Evolutionary conservation across 306 rosid genomes (phyloP).

Genomic region (Calophaca sinica): DNA sequence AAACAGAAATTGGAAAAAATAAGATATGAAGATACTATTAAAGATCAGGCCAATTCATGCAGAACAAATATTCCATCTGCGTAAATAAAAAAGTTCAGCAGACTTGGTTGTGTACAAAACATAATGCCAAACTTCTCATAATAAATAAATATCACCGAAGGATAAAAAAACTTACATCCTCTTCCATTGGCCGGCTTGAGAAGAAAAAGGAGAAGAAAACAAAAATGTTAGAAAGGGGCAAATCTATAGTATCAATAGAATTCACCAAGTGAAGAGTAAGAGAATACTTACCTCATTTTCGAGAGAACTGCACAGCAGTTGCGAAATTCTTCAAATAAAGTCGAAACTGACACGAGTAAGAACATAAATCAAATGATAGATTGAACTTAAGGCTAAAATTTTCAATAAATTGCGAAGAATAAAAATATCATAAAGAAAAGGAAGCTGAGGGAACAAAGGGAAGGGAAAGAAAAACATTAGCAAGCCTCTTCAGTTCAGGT

Average conservation of each 20-base stretch:
- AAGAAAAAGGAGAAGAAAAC: not conserved
- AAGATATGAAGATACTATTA: too few relatives aligned
- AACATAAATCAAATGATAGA: not conserved
- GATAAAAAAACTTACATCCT: constrained; percentile 71
- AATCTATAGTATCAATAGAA: not conserved
- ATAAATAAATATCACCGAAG: not conserved
- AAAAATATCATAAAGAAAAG: not conserved
- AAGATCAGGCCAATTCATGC: not conserved
- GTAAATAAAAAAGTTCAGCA: not conserved
- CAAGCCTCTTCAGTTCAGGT: constrained; percentile 59
- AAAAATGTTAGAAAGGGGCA: not conserved
- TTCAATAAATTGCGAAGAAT: not conserved
- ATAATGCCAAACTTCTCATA: not conserved
- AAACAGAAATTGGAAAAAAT: too few relatives aligned
- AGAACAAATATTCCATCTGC: too few relatives aligned
- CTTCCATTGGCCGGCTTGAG: constrained; percentile 79
- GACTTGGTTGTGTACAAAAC: not conserved
- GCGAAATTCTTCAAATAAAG: constrained; percentile 5
- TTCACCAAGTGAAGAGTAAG: not conserved
- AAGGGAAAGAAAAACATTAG: not conserved
- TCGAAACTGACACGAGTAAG: constrained; percentile 17
- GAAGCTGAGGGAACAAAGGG: too few relatives aligned
- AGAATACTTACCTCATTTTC: constrained; percentile 48
- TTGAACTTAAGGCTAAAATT: not conserved
- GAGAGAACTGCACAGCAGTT: not conserved